Conservation (phyloP, 441 rosid genomes). For the Pelargonium cotyledonis region DNA sequence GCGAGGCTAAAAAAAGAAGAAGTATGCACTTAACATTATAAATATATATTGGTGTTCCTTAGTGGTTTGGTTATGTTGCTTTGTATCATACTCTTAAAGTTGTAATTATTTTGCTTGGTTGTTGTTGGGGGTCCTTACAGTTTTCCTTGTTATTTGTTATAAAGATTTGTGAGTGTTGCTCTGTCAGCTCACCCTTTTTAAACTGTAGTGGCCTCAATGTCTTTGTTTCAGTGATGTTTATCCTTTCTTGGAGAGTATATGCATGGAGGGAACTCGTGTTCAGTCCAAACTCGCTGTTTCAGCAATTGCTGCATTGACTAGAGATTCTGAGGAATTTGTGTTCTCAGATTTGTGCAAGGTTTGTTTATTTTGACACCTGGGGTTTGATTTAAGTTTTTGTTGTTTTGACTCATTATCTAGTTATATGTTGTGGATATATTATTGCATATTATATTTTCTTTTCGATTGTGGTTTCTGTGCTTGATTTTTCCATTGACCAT, state of each 20-base stretch:
- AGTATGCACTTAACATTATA: too few species aligned
- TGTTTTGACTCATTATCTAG: conserved; percentile 6
- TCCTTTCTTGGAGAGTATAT: conserved; percentile 53
- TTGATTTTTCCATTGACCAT: conserved; percentile 9
- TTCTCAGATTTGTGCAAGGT: conserved; percentile 73
- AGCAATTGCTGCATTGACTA: conserved; percentile 64
- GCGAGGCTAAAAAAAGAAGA: too few species aligned
- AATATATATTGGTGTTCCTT: background rate
- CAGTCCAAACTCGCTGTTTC: conserved; percentile 86
- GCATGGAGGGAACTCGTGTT: conserved; percentile 74
- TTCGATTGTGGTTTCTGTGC: background rate
- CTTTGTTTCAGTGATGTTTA: conserved; percentile 53
- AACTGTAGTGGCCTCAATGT: conserved; percentile 6
- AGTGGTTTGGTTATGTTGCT: conserved; percentile 7
- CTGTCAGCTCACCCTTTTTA: background rate
- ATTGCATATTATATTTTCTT: background rate
- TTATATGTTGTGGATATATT: background rate
- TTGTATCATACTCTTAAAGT: background rate
- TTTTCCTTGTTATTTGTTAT: background rate
- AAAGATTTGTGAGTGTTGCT: conserved; percentile 4
- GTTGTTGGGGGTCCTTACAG: conserved; percentile 1
- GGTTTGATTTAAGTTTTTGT: background rate
- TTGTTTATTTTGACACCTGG: conserved; percentile 17
- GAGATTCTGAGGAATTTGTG: conserved; percentile 45
- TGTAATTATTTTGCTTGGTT: conserved; percentile 4